These are phyloP conservation scores for Barnettozyma californica DNA, from an alignment of 805 yeast species.

Conservation along the genomic window DNA sequence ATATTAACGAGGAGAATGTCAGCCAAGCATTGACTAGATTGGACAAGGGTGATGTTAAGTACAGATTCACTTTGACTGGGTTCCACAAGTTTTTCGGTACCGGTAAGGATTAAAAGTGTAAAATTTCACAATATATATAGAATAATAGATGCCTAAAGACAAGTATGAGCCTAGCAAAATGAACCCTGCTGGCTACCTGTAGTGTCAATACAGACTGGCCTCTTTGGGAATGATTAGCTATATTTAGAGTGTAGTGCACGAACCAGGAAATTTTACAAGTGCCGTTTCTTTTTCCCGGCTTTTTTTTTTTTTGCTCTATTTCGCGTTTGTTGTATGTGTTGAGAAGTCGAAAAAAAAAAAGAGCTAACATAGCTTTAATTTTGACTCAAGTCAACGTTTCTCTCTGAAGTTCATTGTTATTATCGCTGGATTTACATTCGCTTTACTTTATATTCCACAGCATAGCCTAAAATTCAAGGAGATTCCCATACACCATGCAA, in stretches of 20 bases:
- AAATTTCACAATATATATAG: constrained; percentile 5
- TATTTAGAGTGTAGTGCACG: too few relatives aligned
- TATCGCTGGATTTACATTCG: neutral
- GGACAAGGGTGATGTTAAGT: constrained; percentile 51
- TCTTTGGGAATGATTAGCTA: neutral
- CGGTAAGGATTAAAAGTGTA: constrained; percentile 12
- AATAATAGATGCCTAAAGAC: neutral
- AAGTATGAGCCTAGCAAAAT: neutral
- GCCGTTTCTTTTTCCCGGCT: neutral
- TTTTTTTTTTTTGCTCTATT: neutral
- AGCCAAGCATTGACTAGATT: constrained; percentile 51
- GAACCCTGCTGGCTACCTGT: too few relatives aligned
- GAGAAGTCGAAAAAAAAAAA: neutral
- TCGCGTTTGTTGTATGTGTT: neutral
- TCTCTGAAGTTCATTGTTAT: neutral
- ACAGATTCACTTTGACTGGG: constrained; percentile 57
- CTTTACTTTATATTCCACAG: neutral
- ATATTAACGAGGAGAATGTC: constrained; percentile 47
- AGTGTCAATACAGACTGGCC: too few relatives aligned
- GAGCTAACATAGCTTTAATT: neutral
- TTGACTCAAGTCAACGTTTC: neutral
- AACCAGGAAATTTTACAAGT: too few relatives aligned
- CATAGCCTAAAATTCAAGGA: neutral
- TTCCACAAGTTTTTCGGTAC: constrained; percentile 37
- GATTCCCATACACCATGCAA: neutral